Conservation (phyloP, 192 early-diverging fungal species). For the Umbelopsis ramanniana region DNA sequence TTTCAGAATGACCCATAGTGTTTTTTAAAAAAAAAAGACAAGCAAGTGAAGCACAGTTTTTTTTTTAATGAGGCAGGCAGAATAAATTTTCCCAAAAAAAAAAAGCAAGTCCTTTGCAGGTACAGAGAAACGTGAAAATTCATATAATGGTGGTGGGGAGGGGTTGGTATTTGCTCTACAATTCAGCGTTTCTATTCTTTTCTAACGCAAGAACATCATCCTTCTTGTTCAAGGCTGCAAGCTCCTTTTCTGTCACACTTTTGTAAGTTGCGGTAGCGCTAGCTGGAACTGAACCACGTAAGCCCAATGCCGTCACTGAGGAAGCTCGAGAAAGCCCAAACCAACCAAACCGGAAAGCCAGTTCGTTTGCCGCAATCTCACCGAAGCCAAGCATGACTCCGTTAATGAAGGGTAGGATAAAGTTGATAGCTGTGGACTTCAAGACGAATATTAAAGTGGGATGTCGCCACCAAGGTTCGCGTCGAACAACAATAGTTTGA, state of each 20-base stretch:
- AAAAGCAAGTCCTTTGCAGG: conserved; percentile 4
- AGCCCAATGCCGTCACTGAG: conserved; percentile 14
- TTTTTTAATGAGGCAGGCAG: background rate
- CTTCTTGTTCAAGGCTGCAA: background rate
- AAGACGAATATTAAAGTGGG: conserved; percentile 39
- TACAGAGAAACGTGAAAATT: background rate
- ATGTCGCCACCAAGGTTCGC: conserved; percentile 40
- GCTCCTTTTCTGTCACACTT: conserved; percentile 17
- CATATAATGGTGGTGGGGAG: background rate
- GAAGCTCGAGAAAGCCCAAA: conserved; percentile 35
- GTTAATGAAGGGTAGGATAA: conserved; percentile 61
- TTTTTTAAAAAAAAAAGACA: background rate
- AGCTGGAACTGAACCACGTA: conserved; percentile 16
- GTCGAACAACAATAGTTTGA: conserved; percentile 10
- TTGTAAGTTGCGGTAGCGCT: conserved; percentile 39
- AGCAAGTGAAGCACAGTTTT: background rate
- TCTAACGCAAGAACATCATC: background rate
- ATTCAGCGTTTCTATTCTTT: conserved; percentile 1
- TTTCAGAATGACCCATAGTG: conserved; percentile 35
- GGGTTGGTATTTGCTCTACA: background rate
- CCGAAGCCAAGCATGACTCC: conserved; percentile 76
- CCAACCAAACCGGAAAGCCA: conserved; percentile 78
- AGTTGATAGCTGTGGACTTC: conserved; percentile 57
- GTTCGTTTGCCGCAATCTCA: conserved; percentile 83
- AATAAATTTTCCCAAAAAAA: background rate